A percentile compares a stretch with the other conserved stretches of the same genome.
Conservation (phyloP, 73 alveolate species). For the Symbiodinium pilosum region DNA sequence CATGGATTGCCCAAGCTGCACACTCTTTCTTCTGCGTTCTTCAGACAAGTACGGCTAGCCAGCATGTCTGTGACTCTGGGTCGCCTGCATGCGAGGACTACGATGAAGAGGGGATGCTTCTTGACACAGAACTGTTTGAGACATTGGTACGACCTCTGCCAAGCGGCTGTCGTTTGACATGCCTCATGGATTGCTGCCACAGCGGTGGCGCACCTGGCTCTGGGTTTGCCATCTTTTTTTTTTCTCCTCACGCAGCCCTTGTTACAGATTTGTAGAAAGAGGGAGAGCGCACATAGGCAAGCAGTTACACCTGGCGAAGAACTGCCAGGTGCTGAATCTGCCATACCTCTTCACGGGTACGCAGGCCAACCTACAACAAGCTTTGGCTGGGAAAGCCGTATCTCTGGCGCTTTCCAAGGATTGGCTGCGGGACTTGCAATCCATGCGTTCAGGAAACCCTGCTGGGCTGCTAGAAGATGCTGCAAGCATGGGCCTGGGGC, state of each 20-base stretch:
- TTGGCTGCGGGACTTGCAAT: conserved; percentile 34
- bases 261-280: too few relatives aligned
- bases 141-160: conserved; percentile 23
- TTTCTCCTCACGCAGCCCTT: too few relatives aligned
- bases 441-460: conserved; percentile 33
- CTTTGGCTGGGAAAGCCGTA: conserved; percentile 31
- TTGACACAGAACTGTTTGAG: conserved; percentile 25
- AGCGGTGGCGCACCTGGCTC: neutral
- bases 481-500: conserved; percentile 48
- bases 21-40: too few relatives aligned
- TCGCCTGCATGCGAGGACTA: conserved; percentile 23
- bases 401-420: conserved; percentile 65
- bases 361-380: conserved; percentile 13
- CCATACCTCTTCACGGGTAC: conserved; percentile 38
- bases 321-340: neutral
- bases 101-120: conserved; percentile 36
- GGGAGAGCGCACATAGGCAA: too few relatives aligned
- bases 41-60: too few relatives aligned
- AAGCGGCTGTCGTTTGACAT: neutral
- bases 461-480: conserved; percentile 23
- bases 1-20: too few relatives aligned
- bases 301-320: too few relatives aligned
- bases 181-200: conserved; percentile 44
- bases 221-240: neutral
- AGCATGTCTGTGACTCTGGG: too few relatives aligned